Base-by-base conservation (phyloP, 768 basidiomycete genomes). In the Infundibulicybe gibba region DNA sequence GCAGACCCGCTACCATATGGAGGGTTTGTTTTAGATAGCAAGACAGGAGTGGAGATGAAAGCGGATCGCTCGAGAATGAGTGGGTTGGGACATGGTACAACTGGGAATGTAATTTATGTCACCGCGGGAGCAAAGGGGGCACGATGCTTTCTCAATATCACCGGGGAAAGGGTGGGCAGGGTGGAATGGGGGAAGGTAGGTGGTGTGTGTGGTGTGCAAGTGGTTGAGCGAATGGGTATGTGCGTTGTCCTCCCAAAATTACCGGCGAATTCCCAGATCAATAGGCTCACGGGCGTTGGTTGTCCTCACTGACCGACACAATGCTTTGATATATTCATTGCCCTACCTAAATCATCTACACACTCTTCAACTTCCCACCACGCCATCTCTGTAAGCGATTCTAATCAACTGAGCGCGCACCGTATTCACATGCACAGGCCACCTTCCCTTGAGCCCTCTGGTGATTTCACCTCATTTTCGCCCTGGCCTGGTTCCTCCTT, bases 141-240 rank as follows among this genome's bases (percentile, higher is more conserved):
- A 2, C 70, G 80, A 49, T 74, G 71, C 43, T 69, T 72, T 40
- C 62, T 75, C 3, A 76, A 85, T 54, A 69, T 90, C 32, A 80
- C 70, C 40, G 89, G 89, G 3, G 80, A 87, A 12, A 71, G 78
- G 39, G 62, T 90, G 15, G 80, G 75, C 3, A 87, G 80, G 60
- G 75, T 71, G 1, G 87, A 91, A 15, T 83, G 87, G 81, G 67
- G 69, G 15, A 81, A 80, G 54, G 56, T 61, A 12, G 84, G 83
- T 8, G 61, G 61, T 6, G 75, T 83, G 10, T 65, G 75, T 20
- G 62, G 65, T 34, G 72, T 71, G 6, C 75, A 82, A 40, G 69
- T 87, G 13, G 69, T 91, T 3, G 78, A 80, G 45, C 78, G 76
- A 54, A 72, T 80, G 54, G 80, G 89, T 87, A 56, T 48, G 77